Conservation (phyloP, 257 asterid species). For the Handroanthus guayacan region DNA sequence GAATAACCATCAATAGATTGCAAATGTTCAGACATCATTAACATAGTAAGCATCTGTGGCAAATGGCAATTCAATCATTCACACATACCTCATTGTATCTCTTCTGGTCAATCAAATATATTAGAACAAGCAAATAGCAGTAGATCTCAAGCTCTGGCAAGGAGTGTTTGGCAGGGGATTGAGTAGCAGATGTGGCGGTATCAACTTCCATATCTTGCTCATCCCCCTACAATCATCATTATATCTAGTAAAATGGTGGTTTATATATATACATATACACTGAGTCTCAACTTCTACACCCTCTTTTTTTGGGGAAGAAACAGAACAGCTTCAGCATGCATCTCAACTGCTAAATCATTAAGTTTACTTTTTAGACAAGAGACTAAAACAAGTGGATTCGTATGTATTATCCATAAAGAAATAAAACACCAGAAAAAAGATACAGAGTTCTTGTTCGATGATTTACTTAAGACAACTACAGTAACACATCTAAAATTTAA, state of each 20-base stretch:
- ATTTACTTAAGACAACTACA: neutral
- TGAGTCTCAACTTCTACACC: neutral
- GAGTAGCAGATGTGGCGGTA: conserved; percentile 59
- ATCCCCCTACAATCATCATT: conserved; percentile 53
- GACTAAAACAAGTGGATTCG: neutral
- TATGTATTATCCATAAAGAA: neutral
- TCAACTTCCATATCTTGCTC: conserved; percentile 68
- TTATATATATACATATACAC: neutral
- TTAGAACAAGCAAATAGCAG: conserved; percentile 71
- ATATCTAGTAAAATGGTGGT: conserved; percentile 26
- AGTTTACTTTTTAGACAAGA: neutral
- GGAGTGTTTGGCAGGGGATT: conserved; percentile 57
- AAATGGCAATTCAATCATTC: neutral
- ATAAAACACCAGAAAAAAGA: neutral
- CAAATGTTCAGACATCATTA: conserved; percentile 15
- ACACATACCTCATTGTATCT: conserved; percentile 63
- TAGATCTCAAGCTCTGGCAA: conserved; percentile 74
- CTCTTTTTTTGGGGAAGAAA: neutral
- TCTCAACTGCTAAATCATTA: conserved; percentile 23
- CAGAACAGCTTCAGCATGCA: conserved; percentile 7
- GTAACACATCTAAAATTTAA: neutral
- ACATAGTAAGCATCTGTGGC: neutral
- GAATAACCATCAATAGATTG: conserved; percentile 28
- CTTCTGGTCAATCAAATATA: conserved; percentile 75
- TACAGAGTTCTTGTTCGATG: neutral